Conservation (phyloP, 495 filamentous ascomycete genomes). For the Talaromyces nanjingensis region DNA sequence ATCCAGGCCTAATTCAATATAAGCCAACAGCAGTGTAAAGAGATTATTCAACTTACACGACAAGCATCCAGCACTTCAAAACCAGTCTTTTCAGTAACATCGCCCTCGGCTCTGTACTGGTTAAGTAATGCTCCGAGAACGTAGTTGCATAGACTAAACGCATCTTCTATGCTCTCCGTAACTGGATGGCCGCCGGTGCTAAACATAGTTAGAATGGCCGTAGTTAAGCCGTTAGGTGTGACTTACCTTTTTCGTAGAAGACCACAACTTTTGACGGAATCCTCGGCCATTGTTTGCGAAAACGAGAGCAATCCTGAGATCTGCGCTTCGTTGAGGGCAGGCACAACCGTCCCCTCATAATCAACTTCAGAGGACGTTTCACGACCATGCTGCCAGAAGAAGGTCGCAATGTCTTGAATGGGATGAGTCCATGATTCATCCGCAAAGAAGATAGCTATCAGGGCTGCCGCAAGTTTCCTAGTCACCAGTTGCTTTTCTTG, state of each 20-base stretch:
- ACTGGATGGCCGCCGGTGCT: constrained; percentile 17
- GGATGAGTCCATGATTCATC: constrained; percentile 61
- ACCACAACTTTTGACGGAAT: constrained; percentile 49
- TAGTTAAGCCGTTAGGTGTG: constrained; percentile 18
- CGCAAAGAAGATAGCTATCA: constrained; percentile 73
- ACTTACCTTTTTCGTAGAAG: constrained; percentile 16
- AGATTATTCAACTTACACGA: constrained; percentile 23
- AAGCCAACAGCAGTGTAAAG: constrained; percentile 9
- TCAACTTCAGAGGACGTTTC: constrained; percentile 38
- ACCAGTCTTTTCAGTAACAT: constrained; percentile 18
- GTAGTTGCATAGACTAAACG: constrained; percentile 30
- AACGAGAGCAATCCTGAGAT: constrained; percentile 65
- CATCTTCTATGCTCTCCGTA: constrained; percentile 30
- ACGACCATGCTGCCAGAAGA: constrained; percentile 31
- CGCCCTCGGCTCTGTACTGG: constrained; percentile 17
- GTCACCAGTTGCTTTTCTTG: constrained; percentile 59
- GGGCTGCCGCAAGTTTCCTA: constrained; percentile 75
- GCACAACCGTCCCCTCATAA: constrained; percentile 35
- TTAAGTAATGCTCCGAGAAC: constrained; percentile 28
- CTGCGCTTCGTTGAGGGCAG: constrained; percentile 45
- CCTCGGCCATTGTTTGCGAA: constrained; percentile 64
- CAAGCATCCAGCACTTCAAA: constrained; percentile 30
- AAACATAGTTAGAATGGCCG: background rate
- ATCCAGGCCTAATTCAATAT: constrained; percentile 20
- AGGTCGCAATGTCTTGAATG: constrained; percentile 55